Evolutionary conservation across 1,284 basidiomycete species (phyloP), one percentile per base, ranked within the genome.

Genomic region (Phylloboletellus chloephorus): DNA sequence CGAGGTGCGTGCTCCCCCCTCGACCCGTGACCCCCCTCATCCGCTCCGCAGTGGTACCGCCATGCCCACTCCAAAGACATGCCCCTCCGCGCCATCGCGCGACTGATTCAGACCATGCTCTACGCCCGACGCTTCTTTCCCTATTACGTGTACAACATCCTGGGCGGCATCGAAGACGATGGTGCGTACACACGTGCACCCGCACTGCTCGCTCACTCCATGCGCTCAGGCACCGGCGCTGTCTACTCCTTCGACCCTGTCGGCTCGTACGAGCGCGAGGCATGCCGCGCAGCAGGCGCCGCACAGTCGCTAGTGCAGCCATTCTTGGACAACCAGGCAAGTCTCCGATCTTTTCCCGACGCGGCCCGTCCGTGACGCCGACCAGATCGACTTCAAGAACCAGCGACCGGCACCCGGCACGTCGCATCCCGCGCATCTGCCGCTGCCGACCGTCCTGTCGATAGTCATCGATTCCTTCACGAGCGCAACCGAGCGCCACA

Each of bases 211-310:
- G 43, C 44, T 50, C 44, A 49, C 22, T 15, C 22, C 36, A 36
- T 24, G 32, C 25, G 36, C 6, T 15, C 63, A 91, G 91, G 91
- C 26, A 81, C 88, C 29, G 93, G 93, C 25, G 90, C 92, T 3
- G 92, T 97, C 13, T 97, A 97, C 72, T 95, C 91, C 17, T 97
- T 95, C 65, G 93, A 97, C 67, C 92, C 92, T 24, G 90, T 96
- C 23, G 93, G 93, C 31, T 91, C 87, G 39, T 97, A 96, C 65
- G 92, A 96, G 66, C 86, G 93, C 48, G 90, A 95, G 68, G 80
- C 88, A 30, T 96, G 93, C 68, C 83, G 93, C 52, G 91, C 91
- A 25, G 91, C 92, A 34, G 93, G 93, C 45, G 88, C 92, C 8
- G 93, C 92, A 17, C 86, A 90, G 61, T 77, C 82, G 34, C 76